Evolutionary conservation across 139 green algal species (phyloP), one percentile per base, ranked within the genome.

Genomic region (Chlamydomonas sp.): DNA sequence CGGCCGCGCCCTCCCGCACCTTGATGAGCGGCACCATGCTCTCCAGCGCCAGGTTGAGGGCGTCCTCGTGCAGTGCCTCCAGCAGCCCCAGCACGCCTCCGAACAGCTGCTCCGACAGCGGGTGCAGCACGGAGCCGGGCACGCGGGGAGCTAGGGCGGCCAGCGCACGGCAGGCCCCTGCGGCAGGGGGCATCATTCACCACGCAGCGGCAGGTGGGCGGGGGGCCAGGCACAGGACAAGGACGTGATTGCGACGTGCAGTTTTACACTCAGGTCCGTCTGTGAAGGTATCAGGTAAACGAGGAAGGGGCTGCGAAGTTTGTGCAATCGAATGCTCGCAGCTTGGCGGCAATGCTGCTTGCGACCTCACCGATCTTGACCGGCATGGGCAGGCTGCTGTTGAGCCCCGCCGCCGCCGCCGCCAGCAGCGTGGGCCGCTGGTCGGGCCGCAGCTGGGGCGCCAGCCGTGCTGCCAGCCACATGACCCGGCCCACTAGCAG

Each of bases 31-130:
- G 83, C 49, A 85, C 78, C 20, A 97, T 81, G 49, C 91, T 93
- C 88, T 97, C 96, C 85, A 98, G 89, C 76, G 96, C 94, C 69
- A 98, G 77, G 78, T 98, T 94, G 79, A 97, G 89, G 1, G 86
- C 85, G 49, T 97, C 95, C 79, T 97, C 94, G 0, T 31, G 82
- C 60, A 73, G 85, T 14, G 69, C 58, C 3, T 72, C 16, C 83
- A 96, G 90, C 76, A 96, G 78, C 17, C 14, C 58, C 58, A 93
- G 74, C 79, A 96, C 71, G 5, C 92, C 91, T 81, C 79, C 61
- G 63, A 93, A 94, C 76, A 96, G 85, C 4, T 18, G 61, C 2
- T 67, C 57, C 15, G 77, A n/a, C 61, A 75, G 68, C 18, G n/a
- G 60, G 59, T 20, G 16, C 79, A 78, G 79, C 20, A 78, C 68